These are phyloP conservation scores for Diversispora epigaea DNA, from an alignment of 192 early-diverging fungal species.

Conservation along the genomic window DNA sequence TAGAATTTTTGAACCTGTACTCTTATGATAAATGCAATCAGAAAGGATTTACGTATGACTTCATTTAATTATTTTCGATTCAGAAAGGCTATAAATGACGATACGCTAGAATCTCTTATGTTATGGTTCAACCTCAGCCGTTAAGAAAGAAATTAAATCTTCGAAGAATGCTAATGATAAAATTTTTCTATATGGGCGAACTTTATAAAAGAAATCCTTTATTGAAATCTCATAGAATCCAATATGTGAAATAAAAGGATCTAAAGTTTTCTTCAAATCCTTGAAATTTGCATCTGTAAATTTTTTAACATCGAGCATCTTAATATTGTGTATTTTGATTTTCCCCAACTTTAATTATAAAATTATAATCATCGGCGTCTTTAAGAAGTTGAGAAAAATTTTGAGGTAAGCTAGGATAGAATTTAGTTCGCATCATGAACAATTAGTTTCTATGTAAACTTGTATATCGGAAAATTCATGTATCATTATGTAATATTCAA, in stretches of 20 bases:
- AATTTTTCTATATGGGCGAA: conserved; percentile 15
- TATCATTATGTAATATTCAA: too few species aligned
- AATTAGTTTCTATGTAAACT: too few species aligned
- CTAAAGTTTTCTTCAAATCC: not conserved
- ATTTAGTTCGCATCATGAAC: too few species aligned
- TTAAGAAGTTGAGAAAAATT: too few species aligned
- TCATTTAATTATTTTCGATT: not conserved
- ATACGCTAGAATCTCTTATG: not conserved
- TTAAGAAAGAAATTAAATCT: conserved; percentile 8
- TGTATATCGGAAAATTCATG: too few species aligned
- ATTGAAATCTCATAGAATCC: not conserved
- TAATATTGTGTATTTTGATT: too few species aligned
- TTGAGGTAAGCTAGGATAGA: too few species aligned
- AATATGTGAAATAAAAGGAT: conserved; percentile 7
- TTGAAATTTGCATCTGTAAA: not conserved
- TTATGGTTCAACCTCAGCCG: not conserved
- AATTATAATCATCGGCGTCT: too few species aligned
- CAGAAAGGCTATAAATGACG: too few species aligned
- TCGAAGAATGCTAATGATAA: not conserved
- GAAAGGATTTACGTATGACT: not conserved
- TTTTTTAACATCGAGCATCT: not conserved
- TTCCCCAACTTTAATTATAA: conserved; percentile 16
- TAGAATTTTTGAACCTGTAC: not conserved
- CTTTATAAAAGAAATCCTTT: conserved; percentile 4
- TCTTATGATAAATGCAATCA: not conserved